Evolutionary conservation across 2,329 filamentous ascomycete species (phyloP).

Genomic region (Tolypocladium endophyticum): DNA sequence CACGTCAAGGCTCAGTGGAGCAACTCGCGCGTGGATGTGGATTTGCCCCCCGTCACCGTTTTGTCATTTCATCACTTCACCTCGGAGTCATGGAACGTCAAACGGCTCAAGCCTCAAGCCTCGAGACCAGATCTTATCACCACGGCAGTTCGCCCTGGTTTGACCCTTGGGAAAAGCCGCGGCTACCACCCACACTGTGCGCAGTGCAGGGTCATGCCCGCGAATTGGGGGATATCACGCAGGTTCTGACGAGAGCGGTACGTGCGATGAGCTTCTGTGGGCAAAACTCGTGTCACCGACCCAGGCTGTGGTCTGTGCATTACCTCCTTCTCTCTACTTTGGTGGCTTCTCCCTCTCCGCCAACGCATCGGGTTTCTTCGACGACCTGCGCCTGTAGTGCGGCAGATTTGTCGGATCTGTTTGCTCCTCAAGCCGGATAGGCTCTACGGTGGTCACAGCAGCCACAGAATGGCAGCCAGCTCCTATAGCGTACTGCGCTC

Average conservation of each 20-base stretch:
- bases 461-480: not conserved
- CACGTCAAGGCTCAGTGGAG: too few relatives aligned
- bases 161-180: not conserved
- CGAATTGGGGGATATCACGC: too few relatives aligned
- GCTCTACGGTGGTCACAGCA: not conserved
- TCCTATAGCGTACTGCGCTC: not conserved
- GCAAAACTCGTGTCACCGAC: not conserved
- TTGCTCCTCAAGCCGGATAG: not conserved
- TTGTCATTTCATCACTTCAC: too few relatives aligned
- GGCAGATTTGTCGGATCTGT: not conserved
- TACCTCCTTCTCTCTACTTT: too few relatives aligned
- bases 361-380: not conserved
- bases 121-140: too few relatives aligned
- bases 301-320: not conserved
- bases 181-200: too few relatives aligned
- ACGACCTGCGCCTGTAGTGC: not conserved
- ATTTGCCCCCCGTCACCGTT: too few relatives aligned
- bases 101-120: not conserved
- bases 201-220: too few relatives aligned
- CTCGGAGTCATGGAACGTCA: not conserved
- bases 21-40: too few relatives aligned
- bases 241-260: not conserved
- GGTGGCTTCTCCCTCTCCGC: not conserved
- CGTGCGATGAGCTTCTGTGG: not conserved
- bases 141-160: not conserved